Evolutionary conservation across 805 yeast species (phyloP), one percentile per base, ranked within the genome.

Genomic region (Monosporozyma solicola): DNA sequence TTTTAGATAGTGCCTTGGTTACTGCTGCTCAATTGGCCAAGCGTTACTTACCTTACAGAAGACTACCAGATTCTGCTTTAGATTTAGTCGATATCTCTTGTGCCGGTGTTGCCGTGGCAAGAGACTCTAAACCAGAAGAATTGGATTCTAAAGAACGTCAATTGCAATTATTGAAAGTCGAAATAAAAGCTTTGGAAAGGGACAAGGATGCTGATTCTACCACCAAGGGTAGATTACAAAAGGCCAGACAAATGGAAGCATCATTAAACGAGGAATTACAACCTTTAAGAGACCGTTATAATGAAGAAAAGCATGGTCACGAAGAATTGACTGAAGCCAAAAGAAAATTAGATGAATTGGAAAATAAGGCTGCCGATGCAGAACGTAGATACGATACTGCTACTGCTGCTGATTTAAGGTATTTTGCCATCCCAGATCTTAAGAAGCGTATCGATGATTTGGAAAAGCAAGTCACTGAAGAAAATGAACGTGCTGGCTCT

Each of bases 121-220:
- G 99, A 72, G 99, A 94, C 69, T 92, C 98, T 3, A 89, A 88
- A 68, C 99, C 99, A 1, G 99, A 94, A 71, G 97, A 90, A 69
- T 78, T 94, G 63, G 99, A 94, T 73, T 85, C 84, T 47, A 80
- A 90, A 61, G 99, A 94, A 72, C 87, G 99, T 71, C 89, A 89
- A 72, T 77, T 91, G 49, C 95, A 90, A 68, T 79, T 94, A 60
- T 73, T 94, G 37, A 96, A 92, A 63, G 98, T 94, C 54, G 99
- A 94, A 72, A 92, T 94, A 66, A 88, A 89, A 66, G 99, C 99
- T 1, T 78, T 94, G 61, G 97, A 94, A 73, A 87, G 99, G 73
- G 99, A 92, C 68, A 84, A 83, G 64, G 96, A 85, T 55, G 86
- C 97, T 7, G 85, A 82, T 58, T 73, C 81, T 24, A 78, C 88